A percentile compares a stretch with the other conserved stretches of the same genome.
phyloP scores from a whole-genome alignment of 2,329 filamentous ascomycete species.

The Podosphaera xanthii region DNA sequence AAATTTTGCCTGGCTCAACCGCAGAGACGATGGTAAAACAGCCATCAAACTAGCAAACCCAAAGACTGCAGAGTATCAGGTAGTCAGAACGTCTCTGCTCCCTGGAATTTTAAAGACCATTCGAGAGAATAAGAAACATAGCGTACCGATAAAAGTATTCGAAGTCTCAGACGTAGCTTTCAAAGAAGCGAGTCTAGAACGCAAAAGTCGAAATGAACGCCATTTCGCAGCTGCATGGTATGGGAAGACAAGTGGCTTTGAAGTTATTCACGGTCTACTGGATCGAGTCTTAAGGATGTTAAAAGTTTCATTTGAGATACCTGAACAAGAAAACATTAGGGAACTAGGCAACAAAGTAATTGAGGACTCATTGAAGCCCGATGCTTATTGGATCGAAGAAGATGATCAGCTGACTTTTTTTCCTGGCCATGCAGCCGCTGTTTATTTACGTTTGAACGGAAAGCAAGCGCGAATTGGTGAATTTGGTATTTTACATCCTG shows the following conservation, averaged over 20 bases:
- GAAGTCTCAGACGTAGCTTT: slow-evolving; percentile 80
- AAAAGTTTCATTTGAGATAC: slow-evolving; percentile 54
- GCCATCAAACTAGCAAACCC: slow-evolving; percentile 76
- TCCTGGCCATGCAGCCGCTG: slow-evolving; percentile 64
- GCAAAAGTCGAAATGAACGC: slow-evolving; percentile 75
- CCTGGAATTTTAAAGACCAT: slow-evolving; percentile 85
- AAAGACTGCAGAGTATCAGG: slow-evolving; percentile 82
- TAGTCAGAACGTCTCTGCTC: slow-evolving; percentile 68
- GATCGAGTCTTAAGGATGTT: slow-evolving; percentile 89
- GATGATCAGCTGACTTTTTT: slow-evolving; percentile 84
- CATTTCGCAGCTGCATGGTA: slow-evolving; percentile 95
- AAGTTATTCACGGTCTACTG: slow-evolving; percentile 80
- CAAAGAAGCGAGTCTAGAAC: slow-evolving; percentile 63
- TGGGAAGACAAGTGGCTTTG: slow-evolving; percentile 83
- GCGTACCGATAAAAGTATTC: slow-evolving; percentile 76
- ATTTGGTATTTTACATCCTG: slow-evolving; percentile 85
- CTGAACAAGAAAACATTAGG: slow-evolving; percentile 36
- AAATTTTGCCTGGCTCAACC: slow-evolving; percentile 90
- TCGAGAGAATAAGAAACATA: slow-evolving; percentile 75
- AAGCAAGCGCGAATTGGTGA: slow-evolving; percentile 61
- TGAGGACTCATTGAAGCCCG: slow-evolving; percentile 30
- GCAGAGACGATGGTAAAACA: slow-evolving; percentile 62
- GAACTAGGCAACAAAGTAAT: slow-evolving; percentile 30
- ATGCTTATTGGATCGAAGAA: slow-evolving; percentile 88
- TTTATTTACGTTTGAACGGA: slow-evolving; percentile 53